Evolutionary conservation across 306 rosid genomes (phyloP).

Genomic region (Sphenostylis stenocarpa): DNA sequence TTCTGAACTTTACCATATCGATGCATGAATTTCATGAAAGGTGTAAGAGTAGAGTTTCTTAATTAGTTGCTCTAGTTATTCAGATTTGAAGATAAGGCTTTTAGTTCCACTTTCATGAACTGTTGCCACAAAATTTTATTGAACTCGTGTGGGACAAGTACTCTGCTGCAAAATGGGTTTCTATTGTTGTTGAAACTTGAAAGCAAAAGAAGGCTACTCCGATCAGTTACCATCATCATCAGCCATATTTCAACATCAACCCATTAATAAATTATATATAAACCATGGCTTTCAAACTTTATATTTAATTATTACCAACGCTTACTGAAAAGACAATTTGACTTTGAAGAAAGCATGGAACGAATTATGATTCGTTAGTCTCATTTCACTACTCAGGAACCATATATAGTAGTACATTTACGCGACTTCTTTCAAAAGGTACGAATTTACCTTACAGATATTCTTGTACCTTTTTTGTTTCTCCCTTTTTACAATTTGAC

Average conservation of each 20-base stretch:
- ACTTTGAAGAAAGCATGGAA: conserved; percentile 30
- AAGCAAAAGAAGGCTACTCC: conserved; percentile 4
- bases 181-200: conserved; percentile 2
- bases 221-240: conserved; percentile 37
- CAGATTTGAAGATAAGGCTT: background rate
- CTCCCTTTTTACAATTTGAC: background rate
- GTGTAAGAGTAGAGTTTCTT: background rate
- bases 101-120: conserved; percentile 8
- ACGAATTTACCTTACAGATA: conserved; percentile 27
- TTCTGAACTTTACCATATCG: background rate
- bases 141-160: background rate
- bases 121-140: conserved; percentile 1
- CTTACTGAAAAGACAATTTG: conserved; percentile 38
- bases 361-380: conserved; percentile 26
- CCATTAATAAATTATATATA: conserved; percentile 5
- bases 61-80: background rate
- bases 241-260: conserved; percentile 28
- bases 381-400: conserved; percentile 18
- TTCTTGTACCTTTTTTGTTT: conserved; percentile 26
- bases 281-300: conserved; percentile 16
- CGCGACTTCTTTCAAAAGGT: conserved; percentile 32
- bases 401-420: conserved; percentile 14
- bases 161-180: conserved; percentile 16
- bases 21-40: background rate
- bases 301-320: conserved; percentile 26